Conservation (phyloP, 73 alveolate genomes). For the Paramecium biaurelia region DNA sequence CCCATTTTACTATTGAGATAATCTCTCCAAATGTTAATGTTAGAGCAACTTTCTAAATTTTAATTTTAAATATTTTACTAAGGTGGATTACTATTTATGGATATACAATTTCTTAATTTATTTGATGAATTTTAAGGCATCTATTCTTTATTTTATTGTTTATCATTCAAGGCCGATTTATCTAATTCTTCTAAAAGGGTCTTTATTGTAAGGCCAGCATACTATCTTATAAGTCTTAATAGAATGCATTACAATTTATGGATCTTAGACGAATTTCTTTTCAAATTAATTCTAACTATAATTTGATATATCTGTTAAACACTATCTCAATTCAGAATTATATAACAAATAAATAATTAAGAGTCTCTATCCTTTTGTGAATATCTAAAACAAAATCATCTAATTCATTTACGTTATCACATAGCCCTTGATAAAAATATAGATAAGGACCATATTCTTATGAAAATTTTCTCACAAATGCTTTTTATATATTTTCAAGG, state of each 20-base stretch:
- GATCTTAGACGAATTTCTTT: neutral
- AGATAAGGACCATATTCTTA: neutral
- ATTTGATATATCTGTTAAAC: neutral
- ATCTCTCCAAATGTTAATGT: neutral
- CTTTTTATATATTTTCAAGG: neutral
- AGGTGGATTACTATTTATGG: neutral
- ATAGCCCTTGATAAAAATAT: neutral
- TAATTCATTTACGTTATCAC: neutral
- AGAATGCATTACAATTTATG: neutral
- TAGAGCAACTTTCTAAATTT: neutral
- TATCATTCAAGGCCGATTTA: neutral
- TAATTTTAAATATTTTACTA: neutral
- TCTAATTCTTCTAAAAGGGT: neutral
- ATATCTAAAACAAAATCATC: neutral
- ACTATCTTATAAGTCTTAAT: neutral
- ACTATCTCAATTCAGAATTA: neutral
- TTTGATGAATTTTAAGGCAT: neutral
- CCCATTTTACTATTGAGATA: neutral
- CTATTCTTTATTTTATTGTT: neutral
- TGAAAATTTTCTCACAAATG: neutral
- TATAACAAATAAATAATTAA: neutral
- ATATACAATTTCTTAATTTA: neutral
- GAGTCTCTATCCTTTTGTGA: neutral
- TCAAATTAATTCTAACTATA: neutral
- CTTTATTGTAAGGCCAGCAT: conserved; percentile 26